Evolutionary conservation across 208 protist genomes (phyloP).

Genomic region (Leishmania mexicana): DNA sequence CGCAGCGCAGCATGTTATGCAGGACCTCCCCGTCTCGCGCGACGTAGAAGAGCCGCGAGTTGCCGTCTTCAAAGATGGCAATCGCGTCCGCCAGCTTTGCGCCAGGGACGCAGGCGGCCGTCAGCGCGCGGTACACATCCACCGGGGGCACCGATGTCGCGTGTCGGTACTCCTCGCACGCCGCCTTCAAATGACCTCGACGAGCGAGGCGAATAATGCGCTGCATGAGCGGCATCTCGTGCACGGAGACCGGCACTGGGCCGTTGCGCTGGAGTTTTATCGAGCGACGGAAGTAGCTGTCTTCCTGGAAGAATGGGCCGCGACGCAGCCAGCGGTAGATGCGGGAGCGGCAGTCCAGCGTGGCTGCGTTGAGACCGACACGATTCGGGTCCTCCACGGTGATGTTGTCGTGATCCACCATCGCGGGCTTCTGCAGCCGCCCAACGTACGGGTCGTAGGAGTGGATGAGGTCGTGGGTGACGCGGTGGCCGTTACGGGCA

Average conservation of each 20-base stretch:
- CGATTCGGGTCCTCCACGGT: slow-evolving; percentile 85
- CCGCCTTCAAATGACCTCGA: slow-evolving; percentile 82
- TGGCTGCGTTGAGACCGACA: slow-evolving; percentile 89
- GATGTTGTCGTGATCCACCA: slow-evolving; percentile 89
- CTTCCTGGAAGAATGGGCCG: slow-evolving; percentile 89
- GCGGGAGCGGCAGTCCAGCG: slow-evolving; percentile 82
- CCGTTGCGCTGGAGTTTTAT: slow-evolving; percentile 58
- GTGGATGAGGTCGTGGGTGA: slow-evolving; percentile 92
- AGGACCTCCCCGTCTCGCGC: slow-evolving; percentile 86
- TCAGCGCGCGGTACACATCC: slow-evolving; percentile 85
- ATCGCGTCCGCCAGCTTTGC: slow-evolving; percentile 83
- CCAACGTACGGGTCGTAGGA: slow-evolving; percentile 90
- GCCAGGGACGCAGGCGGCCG: slow-evolving; percentile 76
- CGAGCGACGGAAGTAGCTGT: slow-evolving; percentile 89
- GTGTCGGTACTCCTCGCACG: slow-evolving; percentile 88
- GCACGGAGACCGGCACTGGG: slow-evolving; percentile 42
- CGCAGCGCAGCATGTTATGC: slow-evolving; percentile 81
- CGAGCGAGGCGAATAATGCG: slow-evolving; percentile 78
- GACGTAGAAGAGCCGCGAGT: slow-evolving; percentile 81
- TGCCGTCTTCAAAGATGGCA: slow-evolving; percentile 91
- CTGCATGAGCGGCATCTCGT: slow-evolving; percentile 79
- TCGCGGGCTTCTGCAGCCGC: slow-evolving; percentile 66
- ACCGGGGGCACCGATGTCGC: slow-evolving; percentile 88
- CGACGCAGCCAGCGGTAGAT: slow-evolving; percentile 92
- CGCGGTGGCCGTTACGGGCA: slow-evolving; percentile 87